phyloP scores from a whole-genome alignment of 805 yeast genomes.

The Candida takata region DNA sequence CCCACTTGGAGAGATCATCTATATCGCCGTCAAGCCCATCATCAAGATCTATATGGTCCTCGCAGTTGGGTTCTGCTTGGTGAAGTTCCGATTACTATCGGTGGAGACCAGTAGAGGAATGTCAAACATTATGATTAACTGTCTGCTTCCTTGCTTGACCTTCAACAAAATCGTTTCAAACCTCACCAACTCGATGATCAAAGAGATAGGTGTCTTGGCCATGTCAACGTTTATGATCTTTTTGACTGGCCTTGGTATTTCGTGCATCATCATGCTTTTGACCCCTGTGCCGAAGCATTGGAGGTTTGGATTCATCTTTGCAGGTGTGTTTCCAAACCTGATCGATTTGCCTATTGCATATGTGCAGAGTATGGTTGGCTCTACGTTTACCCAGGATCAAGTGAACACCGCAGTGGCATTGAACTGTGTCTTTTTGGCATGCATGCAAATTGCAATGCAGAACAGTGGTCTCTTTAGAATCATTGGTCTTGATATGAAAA shows the following conservation, averaged over 20 bases:
- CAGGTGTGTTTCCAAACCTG: conserved; percentile 44
- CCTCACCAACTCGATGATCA: conserved; percentile 44
- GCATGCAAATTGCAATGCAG: conserved; percentile 56
- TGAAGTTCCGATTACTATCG: conserved; percentile 28
- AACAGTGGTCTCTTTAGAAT: conserved; percentile 69
- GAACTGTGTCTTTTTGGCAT: conserved; percentile 34
- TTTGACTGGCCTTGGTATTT: conserved; percentile 36
- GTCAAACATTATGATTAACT: conserved; percentile 45
- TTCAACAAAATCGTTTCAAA: conserved; percentile 47
- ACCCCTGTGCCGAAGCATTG: conserved; percentile 42
- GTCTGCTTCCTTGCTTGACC: conserved; percentile 46
- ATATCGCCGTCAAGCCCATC: conserved; percentile 21
- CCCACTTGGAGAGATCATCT: conserved; percentile 18
- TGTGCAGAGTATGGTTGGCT: conserved; percentile 35
- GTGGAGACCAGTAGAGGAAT: conserved; percentile 47
- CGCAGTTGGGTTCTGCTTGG: conserved; percentile 14
- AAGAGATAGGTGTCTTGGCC: conserved; percentile 40
- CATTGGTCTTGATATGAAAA: conserved; percentile 61
- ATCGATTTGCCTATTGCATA: conserved; percentile 50
- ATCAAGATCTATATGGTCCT: conserved; percentile 21
- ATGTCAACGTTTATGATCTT: conserved; percentile 24
- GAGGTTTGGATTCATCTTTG: conserved; percentile 42
- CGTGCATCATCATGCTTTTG: conserved; percentile 25
- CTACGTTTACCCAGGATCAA: conserved; percentile 33
- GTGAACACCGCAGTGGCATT: conserved; percentile 43